Evolutionary conservation across 1,139 yeast genomes (phyloP), one percentile per base, ranked within the genome.

Genomic region (Candida sanyaensis): DNA sequence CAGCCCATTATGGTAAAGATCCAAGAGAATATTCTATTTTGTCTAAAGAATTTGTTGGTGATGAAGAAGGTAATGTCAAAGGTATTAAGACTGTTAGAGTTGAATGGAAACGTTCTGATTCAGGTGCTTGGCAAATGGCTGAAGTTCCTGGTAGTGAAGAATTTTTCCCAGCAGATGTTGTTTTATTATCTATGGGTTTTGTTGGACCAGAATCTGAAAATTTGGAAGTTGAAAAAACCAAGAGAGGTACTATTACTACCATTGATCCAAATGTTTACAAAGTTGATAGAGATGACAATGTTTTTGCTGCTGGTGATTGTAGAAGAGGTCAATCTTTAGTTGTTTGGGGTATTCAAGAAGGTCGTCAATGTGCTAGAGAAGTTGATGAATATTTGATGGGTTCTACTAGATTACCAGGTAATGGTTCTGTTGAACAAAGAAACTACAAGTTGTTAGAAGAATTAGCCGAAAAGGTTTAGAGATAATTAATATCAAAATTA

Each of bases 321-420:
- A 87, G 99, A 77, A 86, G 99, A 73, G 99, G 99, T 31, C 99
- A 93, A 76, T 90, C 97, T 4, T 82, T 93, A 67, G 95, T 93
- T 66, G 99, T 93, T 50, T 93, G 99, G 98, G 99, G 98, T 73
- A 93, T 93, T 60, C 98, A 93, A 73, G 99, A 93, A 74, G 99
- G 99, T 59, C 85, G 98, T 75, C 97, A 93, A 71, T 89, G 97
- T 80, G 99, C 99, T 37, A 82, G 97, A 59, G 92, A 89, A 61
- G 95, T 93, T 53, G 99, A 93, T 64, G 69, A 76, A 59, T 88
- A 69, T 67, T 77, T 93, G 68, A 84, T 84, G 84, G 91, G 93
- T 31, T 70, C 80, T 53, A 80, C 96, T 32, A 80, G 89, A 64
- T 80, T 93, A 60, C 98, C 99, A 52, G 97, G 96, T 41, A 88